Evolutionary conservation across 176 grass and related monocot species (phyloP).

Genomic region (Chloris gayana): DNA sequence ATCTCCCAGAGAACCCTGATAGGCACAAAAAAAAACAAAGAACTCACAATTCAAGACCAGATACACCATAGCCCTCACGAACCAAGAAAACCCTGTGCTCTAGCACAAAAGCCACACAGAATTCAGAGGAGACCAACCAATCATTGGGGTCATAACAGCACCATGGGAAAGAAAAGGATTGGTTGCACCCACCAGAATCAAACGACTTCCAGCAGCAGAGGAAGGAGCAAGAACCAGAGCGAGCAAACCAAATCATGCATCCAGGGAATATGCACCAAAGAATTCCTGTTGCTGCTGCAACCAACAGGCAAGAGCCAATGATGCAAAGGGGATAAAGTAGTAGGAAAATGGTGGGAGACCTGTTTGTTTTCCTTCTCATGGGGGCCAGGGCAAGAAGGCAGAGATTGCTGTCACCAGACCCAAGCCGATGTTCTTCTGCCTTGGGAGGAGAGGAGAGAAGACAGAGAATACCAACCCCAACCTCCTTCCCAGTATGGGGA

Average conservation of each 20-base stretch:
- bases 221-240: conserved; percentile 41
- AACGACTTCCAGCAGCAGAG: conserved; percentile 29
- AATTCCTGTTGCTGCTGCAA: conserved; percentile 33
- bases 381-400: conserved; percentile 57
- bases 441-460: conserved; percentile 9
- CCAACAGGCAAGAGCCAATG: conserved; percentile 42
- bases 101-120: conserved; percentile 32
- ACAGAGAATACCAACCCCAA: conserved; percentile 40
- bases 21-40: conserved; percentile 46
- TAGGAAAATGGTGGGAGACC: conserved; percentile 51
- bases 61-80: conserved; percentile 16
- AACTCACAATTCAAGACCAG: conserved; percentile 26
- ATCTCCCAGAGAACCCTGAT: conserved; percentile 11
- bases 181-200: conserved; percentile 53
- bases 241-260: conserved; percentile 41
- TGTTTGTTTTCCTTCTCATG: conserved; percentile 72
- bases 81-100: conserved; percentile 30
- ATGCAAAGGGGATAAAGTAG: conserved; percentile 44
- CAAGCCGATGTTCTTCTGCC: conserved; percentile 51
- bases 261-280: conserved; percentile 35
- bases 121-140: conserved; percentile 52
- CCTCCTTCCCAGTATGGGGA: conserved; percentile 51
- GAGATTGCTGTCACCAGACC: conserved; percentile 51
- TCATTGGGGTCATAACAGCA: conserved; percentile 45
- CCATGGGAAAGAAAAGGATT: conserved; percentile 33